Conservation (phyloP, 768 basidiomycete genomes). For the Leccinum pellstonianum region DNA sequence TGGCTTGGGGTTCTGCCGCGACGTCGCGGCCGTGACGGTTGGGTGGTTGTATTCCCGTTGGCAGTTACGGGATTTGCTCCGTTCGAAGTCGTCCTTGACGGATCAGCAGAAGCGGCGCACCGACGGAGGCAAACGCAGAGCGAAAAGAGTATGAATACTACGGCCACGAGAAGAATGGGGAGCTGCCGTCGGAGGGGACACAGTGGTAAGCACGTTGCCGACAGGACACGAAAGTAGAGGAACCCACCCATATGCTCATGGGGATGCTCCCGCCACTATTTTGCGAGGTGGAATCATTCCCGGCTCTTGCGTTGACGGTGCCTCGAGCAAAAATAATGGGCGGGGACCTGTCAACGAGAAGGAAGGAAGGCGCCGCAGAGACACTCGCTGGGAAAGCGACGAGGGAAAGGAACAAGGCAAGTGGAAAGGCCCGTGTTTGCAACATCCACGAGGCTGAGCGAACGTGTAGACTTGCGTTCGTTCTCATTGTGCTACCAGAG, state of each 20-base stretch:
- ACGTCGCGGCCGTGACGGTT: conserved; percentile 10
- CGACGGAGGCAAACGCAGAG: conserved; percentile 26
- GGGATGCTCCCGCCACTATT: conserved; percentile 4
- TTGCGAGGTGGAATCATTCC: background rate
- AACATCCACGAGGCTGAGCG: conserved; percentile 4
- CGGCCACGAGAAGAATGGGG: conserved; percentile 27
- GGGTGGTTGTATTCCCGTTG: conserved; percentile 13
- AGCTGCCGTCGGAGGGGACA: conserved; percentile 14
- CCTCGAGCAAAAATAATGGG: background rate
- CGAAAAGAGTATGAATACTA: conserved; percentile 22
- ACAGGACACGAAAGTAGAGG: background rate
- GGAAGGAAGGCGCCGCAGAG: conserved; percentile 12
- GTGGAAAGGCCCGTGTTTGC: background rate
- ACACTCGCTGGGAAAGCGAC: background rate
- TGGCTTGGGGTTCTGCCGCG: conserved; percentile 72
- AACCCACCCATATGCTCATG: conserved; percentile 25
- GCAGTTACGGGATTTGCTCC: background rate
- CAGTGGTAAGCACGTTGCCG: background rate
- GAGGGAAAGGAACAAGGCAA: conserved; percentile 6
- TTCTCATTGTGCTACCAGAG: conserved; percentile 10
- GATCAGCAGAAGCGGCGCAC: background rate
- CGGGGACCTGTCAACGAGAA: background rate
- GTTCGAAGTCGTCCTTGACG: background rate
- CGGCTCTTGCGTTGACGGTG: background rate
- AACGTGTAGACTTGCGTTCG: background rate